Conservation (phyloP, 1,284 basidiomycete species). For the Sporisorium reilianum region DNA sequence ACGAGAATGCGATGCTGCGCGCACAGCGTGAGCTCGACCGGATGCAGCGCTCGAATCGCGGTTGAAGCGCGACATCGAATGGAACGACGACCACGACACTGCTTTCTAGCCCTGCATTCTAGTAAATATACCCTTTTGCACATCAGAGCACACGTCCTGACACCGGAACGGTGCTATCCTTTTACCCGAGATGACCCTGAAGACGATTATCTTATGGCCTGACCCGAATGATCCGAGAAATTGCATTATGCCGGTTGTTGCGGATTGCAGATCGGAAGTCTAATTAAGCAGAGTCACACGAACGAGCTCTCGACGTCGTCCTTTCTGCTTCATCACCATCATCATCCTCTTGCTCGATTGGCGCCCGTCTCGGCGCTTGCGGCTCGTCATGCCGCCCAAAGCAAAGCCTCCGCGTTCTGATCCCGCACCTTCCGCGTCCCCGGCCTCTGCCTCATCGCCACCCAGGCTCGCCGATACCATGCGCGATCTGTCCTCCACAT, state of each 20-base stretch:
- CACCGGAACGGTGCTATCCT: neutral
- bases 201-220: neutral
- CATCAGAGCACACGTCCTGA: neutral
- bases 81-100: neutral
- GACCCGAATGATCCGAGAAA: slow-evolving; percentile 5
- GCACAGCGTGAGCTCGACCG: slow-evolving; percentile 53
- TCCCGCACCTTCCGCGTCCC: slow-evolving; percentile 20
- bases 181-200: slow-evolving; percentile 13
- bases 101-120: neutral
- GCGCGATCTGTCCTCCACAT: slow-evolving; percentile 21
- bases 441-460: slow-evolving; percentile 32
- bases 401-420: slow-evolving; percentile 17
- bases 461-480: slow-evolving; percentile 7
- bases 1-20: slow-evolving; percentile 59
- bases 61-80: neutral
- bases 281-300: slow-evolving; percentile 1
- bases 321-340: slow-evolving; percentile 6
- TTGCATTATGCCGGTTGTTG: slow-evolving; percentile 15
- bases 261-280: slow-evolving; percentile 11
- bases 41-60: slow-evolving; percentile 20
- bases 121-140: slow-evolving; percentile 12
- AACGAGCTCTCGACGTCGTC: neutral
- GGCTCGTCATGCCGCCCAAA: slow-evolving; percentile 37
- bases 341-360: slow-evolving; percentile 7
- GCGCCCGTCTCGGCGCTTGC: slow-evolving; percentile 3